Conservation (phyloP, 371 early-diverging fungal species). For the Rhizopus arrhizus region DNA sequence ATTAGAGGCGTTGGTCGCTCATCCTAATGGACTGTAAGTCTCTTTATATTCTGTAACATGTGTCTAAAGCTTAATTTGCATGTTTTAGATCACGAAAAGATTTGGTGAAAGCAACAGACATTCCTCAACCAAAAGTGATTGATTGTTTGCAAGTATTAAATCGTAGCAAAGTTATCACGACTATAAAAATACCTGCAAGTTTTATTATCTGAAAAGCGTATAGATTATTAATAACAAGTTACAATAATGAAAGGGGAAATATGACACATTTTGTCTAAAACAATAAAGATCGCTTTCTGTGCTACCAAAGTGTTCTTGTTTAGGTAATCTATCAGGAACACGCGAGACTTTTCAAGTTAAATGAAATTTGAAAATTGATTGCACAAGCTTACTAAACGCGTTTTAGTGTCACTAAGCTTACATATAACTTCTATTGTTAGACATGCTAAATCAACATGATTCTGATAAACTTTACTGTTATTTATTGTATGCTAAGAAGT, state of each 20-base stretch:
- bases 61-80: not conserved
- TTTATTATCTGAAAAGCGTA: not conserved
- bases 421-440: too few relatives aligned
- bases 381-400: too few relatives aligned
- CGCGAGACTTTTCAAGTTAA: too few relatives aligned
- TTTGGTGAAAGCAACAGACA: not conserved
- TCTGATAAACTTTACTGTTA: too few relatives aligned
- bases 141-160: not conserved
- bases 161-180: not conserved
- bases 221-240: too few relatives aligned
- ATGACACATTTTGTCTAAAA: not conserved
- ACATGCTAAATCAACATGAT: too few relatives aligned
- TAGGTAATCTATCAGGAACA: too few relatives aligned
- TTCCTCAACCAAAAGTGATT: slow-evolving; percentile 6
- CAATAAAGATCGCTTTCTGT: too few relatives aligned
- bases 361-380: too few relatives aligned
- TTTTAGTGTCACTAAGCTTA: too few relatives aligned
- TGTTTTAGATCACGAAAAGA: slow-evolving; percentile 2
- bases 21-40: slow-evolving; percentile 4
- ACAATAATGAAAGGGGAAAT: not conserved
- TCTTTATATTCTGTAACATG: not conserved
- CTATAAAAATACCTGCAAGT: not conserved
- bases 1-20: not conserved
- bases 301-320: too few relatives aligned
- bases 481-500: too few relatives aligned